phyloP scores from a whole-genome alignment of 73 alveolate genomes.

The Tetrahymena borealis region DNA sequence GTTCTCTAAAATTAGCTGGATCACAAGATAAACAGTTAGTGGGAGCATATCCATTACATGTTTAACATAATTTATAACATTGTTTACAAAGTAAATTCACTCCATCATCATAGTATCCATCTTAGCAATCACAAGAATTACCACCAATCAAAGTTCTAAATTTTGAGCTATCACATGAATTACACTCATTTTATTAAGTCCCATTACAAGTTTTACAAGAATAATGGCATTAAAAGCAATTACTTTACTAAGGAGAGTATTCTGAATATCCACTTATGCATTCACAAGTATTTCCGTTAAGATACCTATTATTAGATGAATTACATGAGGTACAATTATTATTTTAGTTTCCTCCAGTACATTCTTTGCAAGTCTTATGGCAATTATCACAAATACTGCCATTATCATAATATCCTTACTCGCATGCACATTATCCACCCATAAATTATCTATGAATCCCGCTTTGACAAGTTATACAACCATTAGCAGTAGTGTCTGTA shows the following conservation, averaged over 20 bases:
- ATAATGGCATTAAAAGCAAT: background rate
- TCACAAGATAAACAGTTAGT: background rate
- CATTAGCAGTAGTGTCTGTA: background rate
- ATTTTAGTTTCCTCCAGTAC: too few species aligned
- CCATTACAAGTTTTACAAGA: background rate
- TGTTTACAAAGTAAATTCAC: background rate
- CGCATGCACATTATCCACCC: background rate
- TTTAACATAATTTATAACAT: background rate
- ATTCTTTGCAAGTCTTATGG: background rate
- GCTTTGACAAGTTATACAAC: background rate
- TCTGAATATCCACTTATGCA: background rate
- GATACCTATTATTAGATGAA: background rate
- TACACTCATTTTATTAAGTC: background rate
- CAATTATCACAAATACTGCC: background rate
- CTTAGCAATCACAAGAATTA: background rate
- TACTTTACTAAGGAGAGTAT: background rate
- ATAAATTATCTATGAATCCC: background rate
- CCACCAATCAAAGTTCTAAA: background rate
- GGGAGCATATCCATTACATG: background rate
- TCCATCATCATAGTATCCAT: background rate
- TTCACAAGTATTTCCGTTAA: background rate
- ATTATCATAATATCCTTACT: background rate
- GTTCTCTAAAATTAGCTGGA: background rate
- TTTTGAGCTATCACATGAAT: background rate
- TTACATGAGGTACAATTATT: background rate